Conservation (phyloP, 164 flowering plant genomes). For the Aristolochia contorta region DNA sequence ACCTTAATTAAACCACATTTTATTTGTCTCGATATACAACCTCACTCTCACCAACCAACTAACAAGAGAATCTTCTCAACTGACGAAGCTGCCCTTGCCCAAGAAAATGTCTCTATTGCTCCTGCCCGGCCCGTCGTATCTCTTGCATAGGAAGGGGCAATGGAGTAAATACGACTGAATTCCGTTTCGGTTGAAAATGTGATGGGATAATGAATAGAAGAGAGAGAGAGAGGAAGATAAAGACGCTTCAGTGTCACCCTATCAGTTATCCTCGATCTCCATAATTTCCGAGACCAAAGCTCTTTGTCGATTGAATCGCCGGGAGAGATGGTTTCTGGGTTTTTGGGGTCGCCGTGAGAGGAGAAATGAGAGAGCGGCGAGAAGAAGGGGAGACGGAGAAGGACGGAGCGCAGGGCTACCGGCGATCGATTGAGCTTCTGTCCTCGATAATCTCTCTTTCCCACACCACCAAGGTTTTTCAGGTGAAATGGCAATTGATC, state of each 20-base stretch:
- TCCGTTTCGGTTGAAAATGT: not conserved
- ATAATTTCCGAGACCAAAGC: not conserved
- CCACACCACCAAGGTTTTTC: conserved; percentile 47
- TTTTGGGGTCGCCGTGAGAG: conserved; percentile 1
- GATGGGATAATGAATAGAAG: too few relatives aligned
- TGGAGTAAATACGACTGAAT: not conserved
- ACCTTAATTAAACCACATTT: too few relatives aligned
- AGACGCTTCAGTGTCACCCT: not conserved
- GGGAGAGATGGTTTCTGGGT: conserved; percentile 14
- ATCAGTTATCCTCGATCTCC: conserved; percentile 3
- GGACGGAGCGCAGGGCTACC: conserved; percentile 15
- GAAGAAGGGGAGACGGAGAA: conserved; percentile 6
- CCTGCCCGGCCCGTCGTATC: not conserved
- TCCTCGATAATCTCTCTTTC: conserved; percentile 50
- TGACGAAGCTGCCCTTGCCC: too few relatives aligned
- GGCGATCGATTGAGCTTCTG: conserved; percentile 28
- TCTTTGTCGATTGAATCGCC: conserved; percentile 4
- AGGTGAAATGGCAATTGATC: conserved; percentile 66
- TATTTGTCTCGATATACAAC: too few relatives aligned
- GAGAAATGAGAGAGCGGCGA: conserved; percentile 27
- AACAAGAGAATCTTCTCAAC: too few relatives aligned
- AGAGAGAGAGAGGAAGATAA: not conserved
- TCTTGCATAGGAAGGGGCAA: too few relatives aligned
- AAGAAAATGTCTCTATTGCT: not conserved
- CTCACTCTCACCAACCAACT: too few relatives aligned